A percentile compares a stretch with the other conserved stretches of the same genome.
phyloP scores from a whole-genome alignment of 805 yeast genomes.

The Ogataea parapolymorpha region DNA sequence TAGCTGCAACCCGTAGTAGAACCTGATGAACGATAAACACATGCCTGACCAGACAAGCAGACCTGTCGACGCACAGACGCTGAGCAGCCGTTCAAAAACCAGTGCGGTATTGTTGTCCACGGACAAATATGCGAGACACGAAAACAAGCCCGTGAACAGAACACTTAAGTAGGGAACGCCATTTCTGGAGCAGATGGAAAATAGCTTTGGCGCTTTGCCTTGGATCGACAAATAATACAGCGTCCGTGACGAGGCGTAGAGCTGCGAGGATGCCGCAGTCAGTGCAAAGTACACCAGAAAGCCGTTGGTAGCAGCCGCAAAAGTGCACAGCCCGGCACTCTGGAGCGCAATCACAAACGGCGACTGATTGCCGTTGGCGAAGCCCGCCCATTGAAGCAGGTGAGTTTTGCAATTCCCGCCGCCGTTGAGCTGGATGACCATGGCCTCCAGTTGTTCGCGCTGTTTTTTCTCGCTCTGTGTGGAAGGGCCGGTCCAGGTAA shows the following conservation, averaged over 20 bases:
- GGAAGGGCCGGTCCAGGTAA: conserved; percentile 29
- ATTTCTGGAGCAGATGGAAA: conserved; percentile 53
- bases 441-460: conserved; percentile 11
- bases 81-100: conserved; percentile 65
- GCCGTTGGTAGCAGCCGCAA: conserved; percentile 50
- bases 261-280: conserved; percentile 54
- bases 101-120: conserved; percentile 54
- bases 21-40: conserved; percentile 54
- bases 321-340: conserved; percentile 47
- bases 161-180: conserved; percentile 79
- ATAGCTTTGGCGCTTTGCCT: conserved; percentile 58
- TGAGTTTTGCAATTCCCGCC: conserved; percentile 27
- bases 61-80: conserved; percentile 70
- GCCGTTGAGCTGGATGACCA: conserved; percentile 25
- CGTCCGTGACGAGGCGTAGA: conserved; percentile 61
- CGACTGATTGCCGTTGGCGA: conserved; percentile 47
- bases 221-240: conserved; percentile 52
- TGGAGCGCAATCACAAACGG: conserved; percentile 59
- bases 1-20: conserved; percentile 49
- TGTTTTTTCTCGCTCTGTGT: conserved; percentile 16
- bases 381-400: conserved; percentile 33
- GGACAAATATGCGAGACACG: conserved; percentile 57
- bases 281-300: conserved; percentile 52
- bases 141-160: conserved; percentile 57
- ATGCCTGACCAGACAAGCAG: conserved; percentile 75